phyloP scores from a whole-genome alignment of 176 grass and related monocot species.

The Eleusine coracana region DNA sequence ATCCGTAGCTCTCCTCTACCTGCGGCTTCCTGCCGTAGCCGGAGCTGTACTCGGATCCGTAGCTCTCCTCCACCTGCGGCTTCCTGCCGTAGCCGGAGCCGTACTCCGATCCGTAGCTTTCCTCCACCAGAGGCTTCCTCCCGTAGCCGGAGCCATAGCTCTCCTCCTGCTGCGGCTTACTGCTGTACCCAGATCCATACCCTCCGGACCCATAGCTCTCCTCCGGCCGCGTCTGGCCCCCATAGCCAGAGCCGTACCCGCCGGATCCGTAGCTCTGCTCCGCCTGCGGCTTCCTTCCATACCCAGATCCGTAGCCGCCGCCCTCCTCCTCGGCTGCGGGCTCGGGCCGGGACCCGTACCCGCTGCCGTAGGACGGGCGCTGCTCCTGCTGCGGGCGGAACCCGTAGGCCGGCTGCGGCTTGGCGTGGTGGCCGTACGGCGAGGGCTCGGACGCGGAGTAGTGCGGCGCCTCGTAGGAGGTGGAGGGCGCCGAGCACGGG shows the following conservation, averaged over 20 bases:
- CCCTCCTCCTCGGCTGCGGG: neutral
- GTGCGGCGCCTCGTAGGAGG: constrained; percentile 69
- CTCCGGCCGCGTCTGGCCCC: neutral
- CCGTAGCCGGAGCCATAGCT: constrained; percentile 23
- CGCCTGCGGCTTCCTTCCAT: constrained; percentile 36
- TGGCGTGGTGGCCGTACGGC: constrained; percentile 57
- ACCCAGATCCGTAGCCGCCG: constrained; percentile 40
- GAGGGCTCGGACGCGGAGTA: constrained; percentile 67
- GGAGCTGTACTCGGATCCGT: constrained; percentile 32
- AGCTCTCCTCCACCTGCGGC: constrained; percentile 25
- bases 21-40: constrained; percentile 34
- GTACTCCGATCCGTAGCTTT: constrained; percentile 32
- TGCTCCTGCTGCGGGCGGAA: constrained; percentile 71
- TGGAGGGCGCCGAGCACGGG: constrained; percentile 65
- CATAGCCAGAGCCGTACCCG: constrained; percentile 46
- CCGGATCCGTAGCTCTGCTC: constrained; percentile 31
- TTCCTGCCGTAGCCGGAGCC: constrained; percentile 17
- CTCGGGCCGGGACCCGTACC: constrained; percentile 41
- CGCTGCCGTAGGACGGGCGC: constrained; percentile 34
- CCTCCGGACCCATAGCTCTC: constrained; percentile 9
- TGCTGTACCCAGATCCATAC: constrained; percentile 45
- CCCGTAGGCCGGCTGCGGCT: constrained; percentile 58
- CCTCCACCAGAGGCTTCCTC: constrained; percentile 15
- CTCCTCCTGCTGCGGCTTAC: constrained; percentile 20
- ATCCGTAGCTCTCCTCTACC: constrained; percentile 20